Evolutionary conservation across 768 basidiomycete genomes (phyloP).

Genomic region (Suillus cothurnatus): DNA sequence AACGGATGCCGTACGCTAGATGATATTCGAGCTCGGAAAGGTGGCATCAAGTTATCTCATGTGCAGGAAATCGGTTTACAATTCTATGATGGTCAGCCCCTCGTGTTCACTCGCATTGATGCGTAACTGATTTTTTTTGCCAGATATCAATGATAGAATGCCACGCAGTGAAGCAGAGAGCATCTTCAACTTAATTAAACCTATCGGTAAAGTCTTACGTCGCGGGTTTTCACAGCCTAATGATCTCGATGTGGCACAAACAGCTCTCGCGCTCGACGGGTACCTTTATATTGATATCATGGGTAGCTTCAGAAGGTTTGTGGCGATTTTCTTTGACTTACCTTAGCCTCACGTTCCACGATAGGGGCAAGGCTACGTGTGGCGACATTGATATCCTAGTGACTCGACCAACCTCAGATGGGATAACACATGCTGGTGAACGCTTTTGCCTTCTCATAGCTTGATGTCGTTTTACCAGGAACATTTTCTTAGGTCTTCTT

Average conservation of each 20-base stretch:
- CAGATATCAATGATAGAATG: conserved; percentile 86
- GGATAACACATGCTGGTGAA: conserved; percentile 71
- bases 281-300: conserved; percentile 81
- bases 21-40: conserved; percentile 63
- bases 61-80: conserved; percentile 69
- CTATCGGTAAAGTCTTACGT: conserved; percentile 53
- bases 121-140: conserved; percentile 3
- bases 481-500: conserved; percentile 53
- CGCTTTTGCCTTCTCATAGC: neutral
- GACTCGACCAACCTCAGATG: conserved; percentile 72
- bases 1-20: conserved; percentile 78
- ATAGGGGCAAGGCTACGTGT: conserved; percentile 76
- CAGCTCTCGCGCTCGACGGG: conserved; percentile 72
- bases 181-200: conserved; percentile 73
- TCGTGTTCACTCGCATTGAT: conserved; percentile 1
- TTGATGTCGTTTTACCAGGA: conserved; percentile 8
- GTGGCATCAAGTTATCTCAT: conserved; percentile 58
- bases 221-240: neutral
- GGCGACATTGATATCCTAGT: conserved; percentile 94
- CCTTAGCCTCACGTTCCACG: neutral
- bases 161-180: conserved; percentile 76
- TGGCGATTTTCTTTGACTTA: conserved; percentile 4
- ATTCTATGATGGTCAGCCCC: conserved; percentile 64
- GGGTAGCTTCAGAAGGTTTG: conserved; percentile 84
- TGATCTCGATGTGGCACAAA: neutral